Evolutionary conservation across 805 yeast species (phyloP), one percentile per base, ranked within the genome.

Genomic region (Suhomyces vadensis): DNA sequence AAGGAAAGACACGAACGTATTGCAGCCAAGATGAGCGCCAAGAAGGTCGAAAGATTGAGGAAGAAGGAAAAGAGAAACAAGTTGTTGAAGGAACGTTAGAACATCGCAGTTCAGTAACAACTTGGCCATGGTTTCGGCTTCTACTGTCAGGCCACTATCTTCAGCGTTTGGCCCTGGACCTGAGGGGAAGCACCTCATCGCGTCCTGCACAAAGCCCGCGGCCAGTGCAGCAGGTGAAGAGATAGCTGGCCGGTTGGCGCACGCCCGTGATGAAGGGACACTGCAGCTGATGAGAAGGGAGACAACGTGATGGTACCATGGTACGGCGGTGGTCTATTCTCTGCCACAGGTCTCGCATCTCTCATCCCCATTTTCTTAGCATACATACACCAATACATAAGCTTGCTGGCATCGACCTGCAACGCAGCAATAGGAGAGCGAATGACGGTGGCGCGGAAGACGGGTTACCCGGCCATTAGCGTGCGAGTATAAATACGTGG

Each of bases 41-140:
- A 90, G 82, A 86, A 82, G 73, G 87, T 90, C 31, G 98, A 90
- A 52, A 80, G 99, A 67, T 63, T 92, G 69, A 83, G 86, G 70
- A 83, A 85, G 73, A 83, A 85, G 61, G 99, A 92, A 63, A 92
- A 92, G 85, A 83, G 98, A 70, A 92, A 91, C 72, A 92, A 92
- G 71, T 73, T 90, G 58, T 81, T 91, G 63, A 89, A 84, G 63
- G 98, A 91, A 61, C 96, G 97, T 65, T 86, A 62, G 40, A 3
- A 9, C 9, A 29, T 10, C 19, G 1, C 10, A 29, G 7, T 7
- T 16, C 3, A 11, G 14, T 17, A 6, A 14, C 16, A 7, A 29
- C 16, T 7, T 8, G 33, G 33, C 19, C 33, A 8, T 29, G 14
- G 16, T 14, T 14, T 8, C 17, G 33, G 20, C 16, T 20, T 16